Percentiles rank a stretch among this genome's conserved stretches.
These are phyloP conservation scores for Pachysandra terminalis DNA, from an alignment of 164 flowering plant genomes.

Conservation along the genomic window DNA sequence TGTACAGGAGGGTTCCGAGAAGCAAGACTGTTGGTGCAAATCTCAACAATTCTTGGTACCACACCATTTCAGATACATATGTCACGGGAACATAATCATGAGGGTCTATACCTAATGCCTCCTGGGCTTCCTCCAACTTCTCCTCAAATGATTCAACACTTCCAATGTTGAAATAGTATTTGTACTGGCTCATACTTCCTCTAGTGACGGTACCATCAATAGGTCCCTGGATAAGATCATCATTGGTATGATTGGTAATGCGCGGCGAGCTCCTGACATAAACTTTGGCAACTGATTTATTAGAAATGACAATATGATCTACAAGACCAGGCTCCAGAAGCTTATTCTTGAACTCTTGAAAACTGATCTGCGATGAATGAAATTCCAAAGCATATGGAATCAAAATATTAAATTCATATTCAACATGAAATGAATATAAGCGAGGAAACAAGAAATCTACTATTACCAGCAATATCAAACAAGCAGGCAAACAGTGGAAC, in stretches of 20 bases:
- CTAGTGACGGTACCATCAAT: slow-evolving; percentile 25
- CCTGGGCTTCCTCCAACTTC: slow-evolving; percentile 95
- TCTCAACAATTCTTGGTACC: slow-evolving; percentile 80
- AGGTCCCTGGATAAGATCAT: slow-evolving; percentile 45
- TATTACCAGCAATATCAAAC: background rate
- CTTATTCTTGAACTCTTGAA: slow-evolving; percentile 88
- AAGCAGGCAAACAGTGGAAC: background rate
- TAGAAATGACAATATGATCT: slow-evolving; percentile 78
- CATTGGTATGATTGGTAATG: slow-evolving; percentile 30
- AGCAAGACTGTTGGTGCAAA: slow-evolving; percentile 73
- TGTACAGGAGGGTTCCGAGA: slow-evolving; percentile 62
- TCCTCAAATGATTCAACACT: slow-evolving; percentile 94
- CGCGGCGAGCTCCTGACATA: slow-evolving; percentile 53
- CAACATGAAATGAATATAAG: too few relatives aligned
- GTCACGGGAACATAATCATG: slow-evolving; percentile 90
- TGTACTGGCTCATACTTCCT: slow-evolving; percentile 54
- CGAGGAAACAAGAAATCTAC: too few relatives aligned
- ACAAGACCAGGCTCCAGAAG: slow-evolving; percentile 88
- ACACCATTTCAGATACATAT: slow-evolving; percentile 66
- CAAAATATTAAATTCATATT: background rate
- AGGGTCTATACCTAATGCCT: slow-evolving; percentile 70
- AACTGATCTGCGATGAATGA: slow-evolving; percentile 60
- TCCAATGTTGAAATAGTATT: slow-evolving; percentile 83
- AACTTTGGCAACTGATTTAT: slow-evolving; percentile 87
- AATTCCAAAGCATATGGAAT: slow-evolving; percentile 4